A percentile compares a stretch with the other conserved stretches of the same genome.
These are phyloP conservation scores for Aureobasidium leucospermi DNA, from an alignment of 2,329 filamentous ascomycete species.

Conservation along the genomic window DNA sequence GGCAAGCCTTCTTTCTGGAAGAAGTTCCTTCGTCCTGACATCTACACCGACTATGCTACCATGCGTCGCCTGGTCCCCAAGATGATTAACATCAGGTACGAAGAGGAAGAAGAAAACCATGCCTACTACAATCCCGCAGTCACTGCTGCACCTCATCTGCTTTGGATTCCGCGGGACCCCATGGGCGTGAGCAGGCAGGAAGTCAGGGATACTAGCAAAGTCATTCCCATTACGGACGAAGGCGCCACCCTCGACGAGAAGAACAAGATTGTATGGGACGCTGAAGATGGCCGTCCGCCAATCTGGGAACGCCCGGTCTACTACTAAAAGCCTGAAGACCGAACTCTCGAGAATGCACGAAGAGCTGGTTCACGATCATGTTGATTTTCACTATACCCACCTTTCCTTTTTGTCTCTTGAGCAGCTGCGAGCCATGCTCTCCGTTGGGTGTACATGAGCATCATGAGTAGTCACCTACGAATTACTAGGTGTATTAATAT, in stretches of 20 bases:
- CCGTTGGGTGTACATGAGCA: too few relatives aligned
- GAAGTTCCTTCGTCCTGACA: constrained; percentile 71
- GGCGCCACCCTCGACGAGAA: constrained; percentile 65
- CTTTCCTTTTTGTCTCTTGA: too few relatives aligned
- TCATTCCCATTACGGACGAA: constrained; percentile 75
- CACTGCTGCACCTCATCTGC: constrained; percentile 52
- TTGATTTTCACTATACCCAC: too few relatives aligned
- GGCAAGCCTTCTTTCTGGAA: constrained; percentile 47
- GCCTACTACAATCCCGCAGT: constrained; percentile 72
- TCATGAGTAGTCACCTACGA: neutral
- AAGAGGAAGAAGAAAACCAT: constrained; percentile 53
- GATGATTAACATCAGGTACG: constrained; percentile 52
- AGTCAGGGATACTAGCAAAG: constrained; percentile 64
- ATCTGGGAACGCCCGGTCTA: constrained; percentile 46
- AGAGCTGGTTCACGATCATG: neutral
- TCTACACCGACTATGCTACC: constrained; percentile 63
- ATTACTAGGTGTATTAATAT: neutral
- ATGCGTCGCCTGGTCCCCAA: constrained; percentile 63
- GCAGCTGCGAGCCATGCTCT: too few relatives aligned
- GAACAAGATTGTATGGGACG: constrained; percentile 55
- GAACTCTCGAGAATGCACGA: neutral
- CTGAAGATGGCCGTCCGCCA: constrained; percentile 49
- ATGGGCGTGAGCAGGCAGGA: constrained; percentile 72
- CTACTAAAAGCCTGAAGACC: constrained; percentile 1
- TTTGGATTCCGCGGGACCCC: constrained; percentile 80